Evolutionary conservation across 495 filamentous ascomycete genomes (phyloP).

Genomic region (Polyplosphaeria fusca): DNA sequence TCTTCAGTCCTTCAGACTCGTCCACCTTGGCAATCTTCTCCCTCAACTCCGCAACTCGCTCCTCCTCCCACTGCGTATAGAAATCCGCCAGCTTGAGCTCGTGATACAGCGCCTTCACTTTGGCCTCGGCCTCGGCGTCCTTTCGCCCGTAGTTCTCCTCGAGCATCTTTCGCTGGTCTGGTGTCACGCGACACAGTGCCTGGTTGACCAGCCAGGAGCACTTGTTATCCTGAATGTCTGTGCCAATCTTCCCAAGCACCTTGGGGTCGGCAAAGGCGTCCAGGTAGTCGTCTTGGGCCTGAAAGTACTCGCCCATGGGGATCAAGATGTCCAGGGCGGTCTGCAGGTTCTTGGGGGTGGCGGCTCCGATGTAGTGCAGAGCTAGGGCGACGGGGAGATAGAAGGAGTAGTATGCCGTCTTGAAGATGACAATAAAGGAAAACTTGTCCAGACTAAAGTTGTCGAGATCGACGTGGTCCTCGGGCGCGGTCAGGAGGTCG

Average conservation of each 20-base stretch:
- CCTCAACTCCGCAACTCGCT: constrained; percentile 68
- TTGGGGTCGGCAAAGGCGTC: constrained; percentile 92
- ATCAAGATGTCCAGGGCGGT: constrained; percentile 88
- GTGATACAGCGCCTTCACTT: constrained; percentile 81
- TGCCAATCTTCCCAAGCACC: constrained; percentile 94
- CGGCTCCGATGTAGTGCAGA: constrained; percentile 73
- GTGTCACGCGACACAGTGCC: constrained; percentile 70
- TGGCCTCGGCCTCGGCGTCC: constrained; percentile 71
- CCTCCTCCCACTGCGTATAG: constrained; percentile 87
- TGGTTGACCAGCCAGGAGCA: constrained; percentile 97
- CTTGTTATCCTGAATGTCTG: constrained; percentile 98
- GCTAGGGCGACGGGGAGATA: constrained; percentile 96
- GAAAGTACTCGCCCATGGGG: constrained; percentile 98
- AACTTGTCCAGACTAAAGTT: constrained; percentile 95
- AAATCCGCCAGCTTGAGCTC: constrained; percentile 76
- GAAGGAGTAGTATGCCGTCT: constrained; percentile 98
- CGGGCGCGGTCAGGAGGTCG: constrained; percentile 92
- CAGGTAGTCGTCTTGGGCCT: constrained; percentile 97
- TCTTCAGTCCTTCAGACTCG: constrained; percentile 82
- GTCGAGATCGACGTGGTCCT: constrained; percentile 83
- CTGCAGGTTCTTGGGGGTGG: constrained; percentile 78
- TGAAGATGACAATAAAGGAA: constrained; percentile 97
- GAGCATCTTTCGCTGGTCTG: constrained; percentile 77
- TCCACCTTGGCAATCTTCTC: constrained; percentile 74
- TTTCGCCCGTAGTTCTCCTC: constrained; percentile 89